phyloP scores from a whole-genome alignment of 1,139 yeast species.

The Blastobotrys indianensis region DNA sequence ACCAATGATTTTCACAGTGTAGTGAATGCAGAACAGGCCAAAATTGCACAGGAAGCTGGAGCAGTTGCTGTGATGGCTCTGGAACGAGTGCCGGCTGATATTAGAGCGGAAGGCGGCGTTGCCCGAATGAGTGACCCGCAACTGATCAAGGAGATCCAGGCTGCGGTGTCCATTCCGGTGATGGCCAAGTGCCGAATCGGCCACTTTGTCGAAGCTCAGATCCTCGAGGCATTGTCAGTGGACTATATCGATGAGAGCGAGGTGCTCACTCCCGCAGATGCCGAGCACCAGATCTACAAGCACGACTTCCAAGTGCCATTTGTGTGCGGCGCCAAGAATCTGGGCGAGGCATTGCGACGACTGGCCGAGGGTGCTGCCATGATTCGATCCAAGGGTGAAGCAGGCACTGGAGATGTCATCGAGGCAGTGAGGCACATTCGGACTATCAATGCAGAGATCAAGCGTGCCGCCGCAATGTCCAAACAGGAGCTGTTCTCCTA shows the following conservation, averaged over 20 bases:
- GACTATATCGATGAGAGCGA: conserved; percentile 83
- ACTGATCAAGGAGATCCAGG: conserved; percentile 74
- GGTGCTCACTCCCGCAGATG: conserved; percentile 79
- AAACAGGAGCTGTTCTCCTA: conserved; percentile 44
- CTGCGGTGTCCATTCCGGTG: conserved; percentile 47
- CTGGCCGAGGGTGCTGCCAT: conserved; percentile 82
- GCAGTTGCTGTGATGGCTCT: conserved; percentile 92
- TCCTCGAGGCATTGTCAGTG: conserved; percentile 64
- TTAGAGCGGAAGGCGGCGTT: conserved; percentile 77
- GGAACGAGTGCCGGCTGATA: conserved; percentile 82
- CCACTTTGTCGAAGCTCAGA: conserved; percentile 78
- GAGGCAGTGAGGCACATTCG: conserved; percentile 69
- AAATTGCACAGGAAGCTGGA: conserved; percentile 76
- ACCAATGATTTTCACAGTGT: conserved; percentile 30
- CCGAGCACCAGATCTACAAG: conserved; percentile 59
- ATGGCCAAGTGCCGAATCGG: conserved; percentile 91
- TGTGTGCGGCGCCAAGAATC: conserved; percentile 80
- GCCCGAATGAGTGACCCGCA: conserved; percentile 86
- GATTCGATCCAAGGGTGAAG: conserved; percentile 86
- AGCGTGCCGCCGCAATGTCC: conserved; percentile 40
- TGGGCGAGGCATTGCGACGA: conserved; percentile 82
- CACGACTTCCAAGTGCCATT: conserved; percentile 63
- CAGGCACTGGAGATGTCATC: conserved; percentile 83
- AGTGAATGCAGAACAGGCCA: conserved; percentile 53
- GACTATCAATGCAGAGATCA: conserved; percentile 34